Conservation (phyloP, 768 basidiomycete genomes). For the Podaxis rugospora region DNA sequence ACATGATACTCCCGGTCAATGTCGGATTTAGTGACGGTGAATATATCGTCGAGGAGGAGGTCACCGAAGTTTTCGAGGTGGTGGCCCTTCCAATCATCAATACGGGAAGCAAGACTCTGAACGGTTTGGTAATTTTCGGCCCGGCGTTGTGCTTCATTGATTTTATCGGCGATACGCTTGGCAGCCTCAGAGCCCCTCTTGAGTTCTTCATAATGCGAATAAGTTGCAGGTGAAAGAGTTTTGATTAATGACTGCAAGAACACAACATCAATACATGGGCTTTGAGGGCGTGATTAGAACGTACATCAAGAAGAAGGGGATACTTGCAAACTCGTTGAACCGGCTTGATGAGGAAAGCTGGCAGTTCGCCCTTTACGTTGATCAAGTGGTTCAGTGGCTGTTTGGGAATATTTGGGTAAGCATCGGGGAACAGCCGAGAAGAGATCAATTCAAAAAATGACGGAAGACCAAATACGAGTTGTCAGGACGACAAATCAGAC, state of each 20-base stretch:
- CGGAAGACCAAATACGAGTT: constrained; percentile 18
- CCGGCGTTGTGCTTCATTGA: constrained; percentile 92
- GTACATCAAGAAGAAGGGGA: constrained; percentile 86
- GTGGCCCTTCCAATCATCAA: constrained; percentile 99
- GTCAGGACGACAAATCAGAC: constrained; percentile 28
- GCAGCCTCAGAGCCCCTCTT: constrained; percentile 80
- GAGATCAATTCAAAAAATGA: constrained; percentile 1
- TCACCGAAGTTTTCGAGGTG: constrained; percentile 92
- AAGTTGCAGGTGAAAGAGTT: constrained; percentile 56
- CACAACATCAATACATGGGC: constrained; percentile 11
- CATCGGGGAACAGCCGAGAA: constrained; percentile 26
- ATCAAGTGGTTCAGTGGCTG: constrained; percentile 81
- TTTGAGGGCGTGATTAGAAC: constrained; percentile 25
- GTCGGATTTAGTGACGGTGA: constrained; percentile 93
- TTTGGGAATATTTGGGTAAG: constrained; percentile 38
- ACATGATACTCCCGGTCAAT: constrained; percentile 98
- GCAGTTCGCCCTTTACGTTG: constrained; percentile 87
- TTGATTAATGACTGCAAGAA: constrained; percentile 65
- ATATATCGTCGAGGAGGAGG: constrained; percentile 91
- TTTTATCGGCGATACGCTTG: constrained; percentile 90
- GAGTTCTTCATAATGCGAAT: constrained; percentile 75
- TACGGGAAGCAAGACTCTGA: constrained; percentile 75
- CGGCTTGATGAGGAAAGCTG: constrained; percentile 97
- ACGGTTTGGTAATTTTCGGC: constrained; percentile 91
- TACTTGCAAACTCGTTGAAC: constrained; percentile 99